These are phyloP conservation scores for Collybiopsis confluens DNA, from an alignment of 768 basidiomycete species.

Conservation along the genomic window DNA sequence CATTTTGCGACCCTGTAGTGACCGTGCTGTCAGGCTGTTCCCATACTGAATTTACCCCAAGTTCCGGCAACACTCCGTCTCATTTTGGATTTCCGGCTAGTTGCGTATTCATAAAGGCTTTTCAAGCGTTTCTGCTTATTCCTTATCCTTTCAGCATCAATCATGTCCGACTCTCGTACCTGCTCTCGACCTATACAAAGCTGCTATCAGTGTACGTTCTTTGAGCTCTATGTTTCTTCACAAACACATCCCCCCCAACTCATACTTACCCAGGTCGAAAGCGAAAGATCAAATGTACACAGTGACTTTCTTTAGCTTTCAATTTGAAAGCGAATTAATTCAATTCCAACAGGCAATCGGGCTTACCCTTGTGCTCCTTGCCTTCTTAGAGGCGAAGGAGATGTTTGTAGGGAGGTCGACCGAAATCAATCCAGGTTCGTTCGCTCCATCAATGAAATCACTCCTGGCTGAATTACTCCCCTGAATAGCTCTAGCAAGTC, in stretches of 20 bases:
- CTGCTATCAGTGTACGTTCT: conserved; percentile 21
- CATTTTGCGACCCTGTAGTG: no score
- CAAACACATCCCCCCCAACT: no score
- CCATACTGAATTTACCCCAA: not conserved
- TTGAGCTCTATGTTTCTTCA: not conserved
- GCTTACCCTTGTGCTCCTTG: conserved; percentile 24
- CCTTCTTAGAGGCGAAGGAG: conserved; percentile 21
- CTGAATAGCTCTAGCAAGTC: conserved; percentile 7
- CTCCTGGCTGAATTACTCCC: not conserved
- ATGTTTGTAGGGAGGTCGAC: conserved; percentile 22
- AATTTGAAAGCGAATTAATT: not conserved
- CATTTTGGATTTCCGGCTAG: not conserved
- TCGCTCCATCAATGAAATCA: not conserved
- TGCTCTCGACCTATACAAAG: conserved; percentile 23
- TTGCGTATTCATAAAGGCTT: not conserved
- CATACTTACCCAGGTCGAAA: conserved; percentile 18
- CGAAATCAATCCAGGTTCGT: conserved; percentile 10
- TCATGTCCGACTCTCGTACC: conserved; percentile 10
- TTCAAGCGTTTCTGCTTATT: not conserved
- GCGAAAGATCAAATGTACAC: conserved; percentile 26
- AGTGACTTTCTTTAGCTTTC: not conserved
- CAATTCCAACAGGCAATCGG: conserved; percentile 17
- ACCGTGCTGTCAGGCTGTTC: no score
- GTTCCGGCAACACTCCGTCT: not conserved
- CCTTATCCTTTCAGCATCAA: not conserved